phyloP scores from a whole-genome alignment of 1,284 basidiomycete genomes.

The Ceratobasidium sp. region DNA sequence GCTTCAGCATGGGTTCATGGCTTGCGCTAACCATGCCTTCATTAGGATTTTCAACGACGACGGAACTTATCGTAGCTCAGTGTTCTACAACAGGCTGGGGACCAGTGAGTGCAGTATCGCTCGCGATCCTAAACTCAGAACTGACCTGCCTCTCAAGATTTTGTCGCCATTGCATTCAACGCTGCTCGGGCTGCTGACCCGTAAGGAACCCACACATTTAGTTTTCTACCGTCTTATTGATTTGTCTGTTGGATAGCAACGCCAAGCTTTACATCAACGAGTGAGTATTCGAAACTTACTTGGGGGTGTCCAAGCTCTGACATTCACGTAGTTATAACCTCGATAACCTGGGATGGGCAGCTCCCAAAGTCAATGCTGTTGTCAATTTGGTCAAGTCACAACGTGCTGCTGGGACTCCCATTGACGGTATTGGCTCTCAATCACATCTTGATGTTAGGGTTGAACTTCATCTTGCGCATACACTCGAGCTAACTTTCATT shows the following conservation, averaged over 20 bases:
- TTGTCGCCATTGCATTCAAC: constrained; percentile 48
- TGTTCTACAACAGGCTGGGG: constrained; percentile 54
- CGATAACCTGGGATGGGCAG: constrained; percentile 47
- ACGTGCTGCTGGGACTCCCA: constrained; percentile 60
- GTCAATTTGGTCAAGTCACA: constrained; percentile 62
- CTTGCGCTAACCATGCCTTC: neutral
- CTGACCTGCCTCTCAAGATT: constrained; percentile 12
- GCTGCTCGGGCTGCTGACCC: constrained; percentile 48
- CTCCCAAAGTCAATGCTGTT: constrained; percentile 65
- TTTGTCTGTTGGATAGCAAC: constrained; percentile 43
- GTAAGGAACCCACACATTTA: neutral
- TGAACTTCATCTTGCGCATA: constrained; percentile 52
- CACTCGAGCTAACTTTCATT: constrained; percentile 56
- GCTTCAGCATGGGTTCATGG: neutral
- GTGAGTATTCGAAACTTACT: neutral
- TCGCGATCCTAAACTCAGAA: neutral
- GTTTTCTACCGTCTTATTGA: constrained; percentile 21
- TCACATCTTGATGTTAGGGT: constrained; percentile 24
- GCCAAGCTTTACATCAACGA: constrained; percentile 11
- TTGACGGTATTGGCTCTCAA: constrained; percentile 69
- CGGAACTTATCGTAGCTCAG: constrained; percentile 57
- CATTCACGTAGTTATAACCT: neutral
- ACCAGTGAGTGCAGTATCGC: constrained; percentile 16
- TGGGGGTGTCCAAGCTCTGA: neutral
- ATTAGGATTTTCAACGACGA: constrained; percentile 59